These are phyloP conservation scores for Glycine soja DNA, from an alignment of 306 rosid genomes.

Conservation along the genomic window DNA sequence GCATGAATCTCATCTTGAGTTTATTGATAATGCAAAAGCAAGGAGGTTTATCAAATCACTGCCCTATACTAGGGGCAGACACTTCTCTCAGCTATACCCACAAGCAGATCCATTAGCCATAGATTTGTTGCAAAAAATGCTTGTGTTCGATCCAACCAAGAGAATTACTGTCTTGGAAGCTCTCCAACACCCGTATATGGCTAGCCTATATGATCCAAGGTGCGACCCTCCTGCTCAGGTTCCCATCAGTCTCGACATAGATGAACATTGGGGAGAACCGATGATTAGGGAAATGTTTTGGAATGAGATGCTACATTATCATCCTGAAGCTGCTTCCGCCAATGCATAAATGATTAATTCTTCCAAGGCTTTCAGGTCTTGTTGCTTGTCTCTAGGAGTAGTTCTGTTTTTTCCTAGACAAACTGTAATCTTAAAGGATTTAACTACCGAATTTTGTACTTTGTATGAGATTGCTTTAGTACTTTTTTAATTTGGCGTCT, in stretches of 20 bases:
- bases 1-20: conserved; percentile 60
- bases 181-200: conserved; percentile 86
- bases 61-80: conserved; percentile 64
- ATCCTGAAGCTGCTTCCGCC: conserved; percentile 65
- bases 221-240: conserved; percentile 62
- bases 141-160: conserved; percentile 82
- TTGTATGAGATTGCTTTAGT: conserved; percentile 42
- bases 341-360: conserved; percentile 38
- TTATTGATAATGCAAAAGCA: conserved; percentile 72
- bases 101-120: conserved; percentile 80
- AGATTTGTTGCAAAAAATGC: conserved; percentile 84
- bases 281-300: conserved; percentile 86
- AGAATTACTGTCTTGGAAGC: conserved; percentile 80
- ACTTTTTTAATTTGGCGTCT: conserved; percentile 31
- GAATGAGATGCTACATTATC: conserved; percentile 83
- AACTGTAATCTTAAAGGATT: conserved; percentile 36
- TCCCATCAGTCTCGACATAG: conserved; percentile 73
- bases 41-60: conserved; percentile 68
- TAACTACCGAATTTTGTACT: conserved; percentile 40
- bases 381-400: conserved; percentile 31
- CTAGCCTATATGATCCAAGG: conserved; percentile 68
- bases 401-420: conserved; percentile 19
- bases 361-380: conserved; percentile 31
- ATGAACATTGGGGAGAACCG: conserved; percentile 61
- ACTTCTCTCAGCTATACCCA: conserved; percentile 68